Percentiles rank a stretch among this genome's conserved stretches.
These are phyloP conservation scores for Stagonosporopsis cucurbitacearum DNA, from an alignment of 2,329 filamentous ascomycete genomes.

Conservation along the genomic window DNA sequence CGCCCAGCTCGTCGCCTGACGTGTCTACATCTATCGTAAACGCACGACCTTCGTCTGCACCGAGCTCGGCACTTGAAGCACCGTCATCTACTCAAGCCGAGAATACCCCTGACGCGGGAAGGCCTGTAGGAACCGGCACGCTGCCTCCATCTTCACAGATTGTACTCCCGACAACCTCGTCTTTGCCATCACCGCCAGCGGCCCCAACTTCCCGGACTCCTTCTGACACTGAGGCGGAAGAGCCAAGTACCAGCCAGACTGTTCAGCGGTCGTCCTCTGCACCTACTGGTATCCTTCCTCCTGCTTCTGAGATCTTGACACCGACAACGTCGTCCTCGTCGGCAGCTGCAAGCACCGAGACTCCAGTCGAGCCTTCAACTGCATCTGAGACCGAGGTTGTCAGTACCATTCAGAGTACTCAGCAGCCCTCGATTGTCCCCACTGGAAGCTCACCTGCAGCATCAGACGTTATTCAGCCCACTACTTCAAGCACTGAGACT, in stretches of 20 bases:
- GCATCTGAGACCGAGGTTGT: not conserved
- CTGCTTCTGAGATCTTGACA: constrained; percentile 2
- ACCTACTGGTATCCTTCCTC: constrained; percentile 9
- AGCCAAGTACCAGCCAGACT: constrained; percentile 4
- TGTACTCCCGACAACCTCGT: constrained; percentile 5
- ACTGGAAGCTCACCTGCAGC: constrained; percentile 13
- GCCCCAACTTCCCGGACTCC: constrained; percentile 15
- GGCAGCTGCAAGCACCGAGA: not conserved
- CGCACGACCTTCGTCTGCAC: not conserved
- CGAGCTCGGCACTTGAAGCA: not conserved
- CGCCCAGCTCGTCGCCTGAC: not conserved
- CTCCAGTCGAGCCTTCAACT: not conserved
- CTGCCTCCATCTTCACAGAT: constrained; percentile 5
- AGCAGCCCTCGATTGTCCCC: constrained; percentile 8
- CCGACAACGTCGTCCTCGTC: constrained; percentile 4
- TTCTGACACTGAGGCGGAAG: constrained; percentile 8
- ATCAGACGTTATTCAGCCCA: constrained; percentile 1
- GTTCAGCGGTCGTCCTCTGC: constrained; percentile 2
- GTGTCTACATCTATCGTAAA: not conserved
- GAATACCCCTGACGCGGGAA: not conserved
- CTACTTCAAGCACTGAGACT: constrained; percentile 6
- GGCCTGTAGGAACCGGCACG: constrained; percentile 2
- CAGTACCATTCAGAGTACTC: not conserved
- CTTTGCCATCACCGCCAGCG: constrained; percentile 8
- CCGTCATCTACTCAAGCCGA: constrained; percentile 1